Conservation (phyloP, 2,329 filamentous ascomycete genomes). For the Zymoseptoria pseudotritici region DNA sequence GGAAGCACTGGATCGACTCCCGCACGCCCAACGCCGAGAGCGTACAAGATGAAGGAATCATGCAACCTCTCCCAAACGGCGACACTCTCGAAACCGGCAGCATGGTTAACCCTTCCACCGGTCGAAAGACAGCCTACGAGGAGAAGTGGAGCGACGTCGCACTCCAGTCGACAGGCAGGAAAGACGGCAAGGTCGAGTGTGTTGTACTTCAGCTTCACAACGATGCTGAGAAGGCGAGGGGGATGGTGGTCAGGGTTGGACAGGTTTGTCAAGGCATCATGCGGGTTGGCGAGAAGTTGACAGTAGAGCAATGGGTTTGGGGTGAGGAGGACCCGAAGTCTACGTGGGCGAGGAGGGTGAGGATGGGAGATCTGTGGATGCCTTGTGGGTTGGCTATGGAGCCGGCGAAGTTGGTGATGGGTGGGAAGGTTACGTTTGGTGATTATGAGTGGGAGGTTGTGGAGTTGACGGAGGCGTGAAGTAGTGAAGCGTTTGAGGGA, state of each 20-base stretch:
- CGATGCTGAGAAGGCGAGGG: conserved; percentile 32
- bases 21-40: conserved; percentile 34
- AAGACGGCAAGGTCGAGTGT: conserved; percentile 31
- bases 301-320: conserved; percentile 52
- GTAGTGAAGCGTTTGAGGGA: background rate
- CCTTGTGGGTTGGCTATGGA: conserved; percentile 35
- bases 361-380: conserved; percentile 34
- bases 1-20: conserved; percentile 56
- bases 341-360: conserved; percentile 32
- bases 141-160: conserved; percentile 35
- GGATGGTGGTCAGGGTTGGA: conserved; percentile 49
- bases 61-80: conserved; percentile 39
- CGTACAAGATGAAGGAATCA: conserved; percentile 50
- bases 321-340: conserved; percentile 7
- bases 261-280: conserved; percentile 51
- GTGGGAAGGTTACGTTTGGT: conserved; percentile 26
- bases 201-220: conserved; percentile 17
- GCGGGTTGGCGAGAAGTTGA: conserved; percentile 37
- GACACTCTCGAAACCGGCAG: conserved; percentile 48
- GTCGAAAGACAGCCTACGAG: conserved; percentile 47
- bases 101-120: conserved; percentile 54
- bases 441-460: conserved; percentile 34
- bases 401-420: conserved; percentile 24
- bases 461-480: conserved; percentile 21
- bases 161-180: conserved; percentile 24